Evolutionary conservation across 2,329 filamentous ascomycete genomes (phyloP), one percentile per base, ranked within the genome.

Genomic region (Ophiostoma sp.): DNA sequence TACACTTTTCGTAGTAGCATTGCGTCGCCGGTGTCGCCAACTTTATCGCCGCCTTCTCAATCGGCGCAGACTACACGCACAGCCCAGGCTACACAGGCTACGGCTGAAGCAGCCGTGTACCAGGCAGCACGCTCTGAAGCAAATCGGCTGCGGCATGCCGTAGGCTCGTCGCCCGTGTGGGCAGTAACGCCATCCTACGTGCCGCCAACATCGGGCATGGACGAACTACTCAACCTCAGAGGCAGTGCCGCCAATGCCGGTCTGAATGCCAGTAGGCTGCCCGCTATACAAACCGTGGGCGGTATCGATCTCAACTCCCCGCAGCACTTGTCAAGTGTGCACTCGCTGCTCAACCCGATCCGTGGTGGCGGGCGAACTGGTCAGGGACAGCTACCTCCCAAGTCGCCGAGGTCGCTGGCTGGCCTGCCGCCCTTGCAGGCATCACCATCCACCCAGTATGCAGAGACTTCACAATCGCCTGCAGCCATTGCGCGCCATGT

Each of bases 341-440:
- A 48, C 68, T 64, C 71, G 15, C 70, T 72, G 60, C 70, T 72
- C 23, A 72, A 72, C 31, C 71, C 67, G 2, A 68, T 68, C 23
- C 69, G 62, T 35, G 62, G 62, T 20, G 33, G 60, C 31, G 23
- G 52, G 10, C 52, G 27, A 27, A 17, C 15, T 10, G 15, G 62
- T 35, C 57, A 35, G 13, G 33, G 62, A 23, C 35, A 65, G 33
- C 35, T 65, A 20, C 68, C 31, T 33, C 67, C 52, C 54, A 71
- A 23, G 64, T 39, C 23, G 44, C 65, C 62, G n/a, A 23, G 20
- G 11, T n/a, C 20, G 35, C 62, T 27, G 35, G 20, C 35, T 20
- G 60, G 31, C 6, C 31, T 36, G 15, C 33, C 60, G 33, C 31
- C 31, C 3, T 6, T 36, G 60, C 31, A 35, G 36, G 23, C 64